Percentiles rank a stretch among this genome's conserved stretches.
These are phyloP conservation scores for Physcomitrellopsis africana DNA, from an alignment of 225 moss, liverwort and hornwort species.

Conservation along the genomic window DNA sequence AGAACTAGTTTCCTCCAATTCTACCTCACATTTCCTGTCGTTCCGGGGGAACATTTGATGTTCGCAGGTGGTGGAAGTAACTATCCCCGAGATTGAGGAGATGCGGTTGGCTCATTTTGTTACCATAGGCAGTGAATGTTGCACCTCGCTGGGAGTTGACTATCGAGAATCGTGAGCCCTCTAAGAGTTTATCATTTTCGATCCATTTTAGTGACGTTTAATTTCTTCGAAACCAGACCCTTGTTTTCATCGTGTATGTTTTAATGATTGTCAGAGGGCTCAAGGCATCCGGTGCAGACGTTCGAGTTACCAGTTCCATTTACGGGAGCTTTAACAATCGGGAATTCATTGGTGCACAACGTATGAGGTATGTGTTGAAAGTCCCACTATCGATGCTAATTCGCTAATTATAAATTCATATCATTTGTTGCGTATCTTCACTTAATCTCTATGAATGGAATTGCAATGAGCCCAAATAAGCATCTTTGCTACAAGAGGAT, in stretches of 20 bases:
- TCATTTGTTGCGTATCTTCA: too few relatives aligned
- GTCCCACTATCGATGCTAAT: not conserved
- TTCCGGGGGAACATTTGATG: not conserved
- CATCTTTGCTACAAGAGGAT: not conserved
- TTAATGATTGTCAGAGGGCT: slow-evolving; percentile 54
- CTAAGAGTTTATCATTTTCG: not conserved
- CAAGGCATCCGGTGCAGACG: slow-evolving; percentile 73
- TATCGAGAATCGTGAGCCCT: slow-evolving; percentile 63
- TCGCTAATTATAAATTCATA: too few relatives aligned
- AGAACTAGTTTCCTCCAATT: not conserved
- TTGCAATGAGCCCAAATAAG: not conserved
- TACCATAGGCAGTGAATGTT: slow-evolving; percentile 87
- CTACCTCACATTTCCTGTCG: not conserved
- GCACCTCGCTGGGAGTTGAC: slow-evolving; percentile 62
- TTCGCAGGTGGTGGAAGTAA: slow-evolving; percentile 78
- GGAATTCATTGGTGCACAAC: slow-evolving; percentile 77
- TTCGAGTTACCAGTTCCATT: slow-evolving; percentile 78
- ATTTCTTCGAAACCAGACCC: not conserved
- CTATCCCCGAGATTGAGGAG: slow-evolving; percentile 86
- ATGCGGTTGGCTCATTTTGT: slow-evolving; percentile 95
- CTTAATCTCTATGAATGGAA: not conserved
- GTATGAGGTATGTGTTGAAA: slow-evolving; percentile 67
- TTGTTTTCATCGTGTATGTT: not conserved
- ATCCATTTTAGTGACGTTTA: not conserved
- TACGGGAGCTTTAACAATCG: slow-evolving; percentile 65